A percentile compares a stretch with the other conserved stretches of the same genome.
These are phyloP conservation scores for Tetrahymena malaccensis DNA, from an alignment of 73 alveolate species.

Conservation along the genomic window DNA sequence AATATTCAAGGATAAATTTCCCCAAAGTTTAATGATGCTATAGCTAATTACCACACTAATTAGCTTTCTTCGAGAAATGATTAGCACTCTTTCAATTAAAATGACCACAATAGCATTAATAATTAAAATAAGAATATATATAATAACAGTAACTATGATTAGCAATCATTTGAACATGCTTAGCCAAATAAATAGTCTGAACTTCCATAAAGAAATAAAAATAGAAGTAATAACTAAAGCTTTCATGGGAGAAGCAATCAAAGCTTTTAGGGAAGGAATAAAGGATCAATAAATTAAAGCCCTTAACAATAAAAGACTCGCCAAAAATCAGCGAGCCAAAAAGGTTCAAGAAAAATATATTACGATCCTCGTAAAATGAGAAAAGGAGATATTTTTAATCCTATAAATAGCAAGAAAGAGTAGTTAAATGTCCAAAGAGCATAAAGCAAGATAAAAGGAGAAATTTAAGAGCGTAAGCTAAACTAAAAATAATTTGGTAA, in stretches of 20 bases:
- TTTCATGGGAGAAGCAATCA: background rate
- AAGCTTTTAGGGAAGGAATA: background rate
- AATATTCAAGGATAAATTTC: background rate
- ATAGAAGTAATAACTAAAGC: background rate
- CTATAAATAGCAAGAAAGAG: background rate
- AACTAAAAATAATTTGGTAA: background rate
- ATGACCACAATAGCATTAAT: background rate
- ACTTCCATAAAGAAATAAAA: background rate
- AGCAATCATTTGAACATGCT: background rate
- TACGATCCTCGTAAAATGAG: background rate
- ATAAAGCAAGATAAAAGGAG: background rate
- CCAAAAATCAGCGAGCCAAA: background rate
- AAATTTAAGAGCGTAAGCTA: background rate
- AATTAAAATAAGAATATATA: background rate
- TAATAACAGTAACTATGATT: background rate
- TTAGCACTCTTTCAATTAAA: background rate
- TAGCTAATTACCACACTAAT: background rate
- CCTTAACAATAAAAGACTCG: background rate
- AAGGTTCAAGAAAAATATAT: background rate
- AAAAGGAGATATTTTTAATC: background rate
- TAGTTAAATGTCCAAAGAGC: background rate
- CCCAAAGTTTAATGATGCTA: background rate
- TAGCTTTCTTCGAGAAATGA: background rate
- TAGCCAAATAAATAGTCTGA: background rate
- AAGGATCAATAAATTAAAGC: background rate